Base-by-base conservation (phyloP, 192 early-diverging fungal genomes). In the Coemansia furcata region DNA sequence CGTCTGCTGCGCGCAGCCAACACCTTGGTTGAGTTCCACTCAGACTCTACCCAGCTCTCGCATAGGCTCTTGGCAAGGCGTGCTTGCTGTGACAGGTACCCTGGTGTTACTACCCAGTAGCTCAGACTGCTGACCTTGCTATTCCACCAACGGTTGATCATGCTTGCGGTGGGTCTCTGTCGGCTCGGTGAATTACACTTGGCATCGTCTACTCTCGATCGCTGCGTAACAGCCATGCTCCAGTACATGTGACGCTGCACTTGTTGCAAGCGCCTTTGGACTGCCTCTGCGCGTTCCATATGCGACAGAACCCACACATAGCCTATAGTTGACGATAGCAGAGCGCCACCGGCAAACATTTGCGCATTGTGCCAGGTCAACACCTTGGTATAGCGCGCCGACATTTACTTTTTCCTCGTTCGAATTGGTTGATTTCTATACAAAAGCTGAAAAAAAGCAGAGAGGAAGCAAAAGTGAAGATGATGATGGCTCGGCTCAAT, bases 171-270 rank as follows among this genome's bases (percentile, higher is more conserved):
- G 9, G 42, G 60, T 11, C 42, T 30, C 39, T 39, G 52, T 15
- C 36, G 15, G 44, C 36, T n/a, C 37, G 33, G n/a, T 38, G 71
- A 17, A 9, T 49, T 42, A 35, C 32, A 36, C 49, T 55, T 54
- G 21, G n/a, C n/a, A n/a, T 52, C 64, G 10, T 67, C 66, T 7
- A 49, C 49, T 17, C 58, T 14, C 8, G 35, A 52, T 14, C 77
- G 71, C 65, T 79, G 77, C 32, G 58, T 55, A 14, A 71, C 55
- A n/a, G 77, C 69, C 77, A 79, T 79, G 65, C 77, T 79, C 77
- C 77, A 79, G 72, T 79, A 79, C 77, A 79, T 79, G 49, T 79
- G 59, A 9, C 29, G 42, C 15, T 71, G 65, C 1, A 79, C 60
- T 36, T 44, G 37, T 6, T 49, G 43, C 50, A 79, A 23, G 19